A percentile compares a stretch with the other conserved stretches of the same genome.
These are phyloP conservation scores for Rhizomucor pusillus DNA, from an alignment of 371 early-diverging fungal species.

Conservation along the genomic window DNA sequence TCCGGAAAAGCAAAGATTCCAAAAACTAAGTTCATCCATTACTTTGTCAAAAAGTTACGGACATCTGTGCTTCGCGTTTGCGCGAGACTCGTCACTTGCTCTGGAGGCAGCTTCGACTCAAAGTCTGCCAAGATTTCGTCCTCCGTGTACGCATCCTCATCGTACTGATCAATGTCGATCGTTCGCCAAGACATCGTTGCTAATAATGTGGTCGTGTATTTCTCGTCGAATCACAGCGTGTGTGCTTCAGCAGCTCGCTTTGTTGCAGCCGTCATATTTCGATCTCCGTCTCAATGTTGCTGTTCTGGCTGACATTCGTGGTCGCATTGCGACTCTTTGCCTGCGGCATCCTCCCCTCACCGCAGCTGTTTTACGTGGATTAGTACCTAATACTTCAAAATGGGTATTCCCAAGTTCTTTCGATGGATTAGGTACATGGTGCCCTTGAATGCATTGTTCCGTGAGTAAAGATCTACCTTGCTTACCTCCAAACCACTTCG, in stretches of 20 bases:
- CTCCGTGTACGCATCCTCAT: slow-evolving; percentile 75
- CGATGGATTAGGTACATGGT: slow-evolving; percentile 77
- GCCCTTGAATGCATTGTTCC: background rate
- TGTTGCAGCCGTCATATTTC: slow-evolving; percentile 1
- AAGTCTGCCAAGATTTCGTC: slow-evolving; percentile 53
- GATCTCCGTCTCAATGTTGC: background rate
- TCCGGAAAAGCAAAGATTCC: background rate
- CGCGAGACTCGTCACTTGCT: slow-evolving; percentile 56
- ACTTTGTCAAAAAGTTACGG: slow-evolving; percentile 53
- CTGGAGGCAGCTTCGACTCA: slow-evolving; percentile 36
- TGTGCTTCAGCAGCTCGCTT: background rate
- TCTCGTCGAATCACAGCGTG: background rate
- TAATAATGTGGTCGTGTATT: too few relatives aligned
- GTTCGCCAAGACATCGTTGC: slow-evolving; percentile 56
- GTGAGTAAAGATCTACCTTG: too few relatives aligned
- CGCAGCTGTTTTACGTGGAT: too few relatives aligned
- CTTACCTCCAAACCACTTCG: too few relatives aligned
- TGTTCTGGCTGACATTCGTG: too few relatives aligned
- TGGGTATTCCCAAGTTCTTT: slow-evolving; percentile 92
- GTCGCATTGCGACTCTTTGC: too few relatives aligned
- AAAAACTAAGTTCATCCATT: slow-evolving; percentile 5
- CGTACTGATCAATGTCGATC: slow-evolving; percentile 80
- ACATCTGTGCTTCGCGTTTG: slow-evolving; percentile 62
- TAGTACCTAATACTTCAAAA: slow-evolving; percentile 14
- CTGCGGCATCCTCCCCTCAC: too few relatives aligned